Percentiles rank a stretch among this genome's conserved stretches.
phyloP scores from a whole-genome alignment of 192 early-diverging fungal species.

The Obelidium mucronatum region DNA sequence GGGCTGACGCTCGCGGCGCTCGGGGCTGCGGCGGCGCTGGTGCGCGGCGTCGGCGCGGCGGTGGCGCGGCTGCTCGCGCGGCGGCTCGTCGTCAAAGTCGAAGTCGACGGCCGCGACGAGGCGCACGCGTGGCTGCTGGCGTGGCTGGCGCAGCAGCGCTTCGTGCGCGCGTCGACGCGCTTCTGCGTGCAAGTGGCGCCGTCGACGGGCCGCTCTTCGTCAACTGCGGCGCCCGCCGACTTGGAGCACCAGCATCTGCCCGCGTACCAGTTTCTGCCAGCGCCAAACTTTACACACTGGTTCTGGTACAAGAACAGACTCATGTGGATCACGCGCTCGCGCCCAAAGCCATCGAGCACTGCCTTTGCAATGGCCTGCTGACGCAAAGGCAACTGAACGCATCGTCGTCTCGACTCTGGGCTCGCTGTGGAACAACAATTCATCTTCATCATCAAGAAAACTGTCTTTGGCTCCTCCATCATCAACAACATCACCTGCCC shows the following conservation, averaged over 20 bases:
- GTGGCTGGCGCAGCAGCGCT: slow-evolving; percentile 39
- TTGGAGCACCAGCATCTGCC: slow-evolving; percentile 24
- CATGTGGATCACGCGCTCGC: slow-evolving; percentile 32
- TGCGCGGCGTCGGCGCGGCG: slow-evolving; percentile 3
- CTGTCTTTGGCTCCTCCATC: neutral
- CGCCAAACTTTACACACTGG: slow-evolving; percentile 51
- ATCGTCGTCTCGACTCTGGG: slow-evolving; percentile 57
- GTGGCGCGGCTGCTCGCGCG: neutral
- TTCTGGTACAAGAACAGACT: slow-evolving; percentile 29
- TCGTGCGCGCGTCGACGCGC: slow-evolving; percentile 27
- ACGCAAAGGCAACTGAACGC: no score
- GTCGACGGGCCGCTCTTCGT: slow-evolving; percentile 14
- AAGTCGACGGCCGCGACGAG: slow-evolving; percentile 25
- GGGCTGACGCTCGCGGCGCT: slow-evolving; percentile 27
- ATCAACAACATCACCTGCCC: neutral
- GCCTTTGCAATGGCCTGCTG: neutral
- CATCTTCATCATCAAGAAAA: neutral
- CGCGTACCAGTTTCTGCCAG: slow-evolving; percentile 64
- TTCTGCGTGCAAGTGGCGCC: slow-evolving; percentile 18
- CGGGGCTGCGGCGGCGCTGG: slow-evolving; percentile 12
- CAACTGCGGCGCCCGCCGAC: slow-evolving; percentile 16
- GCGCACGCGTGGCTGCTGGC: slow-evolving; percentile 28
- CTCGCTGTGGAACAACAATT: slow-evolving; percentile 41
- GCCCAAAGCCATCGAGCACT: slow-evolving; percentile 10
- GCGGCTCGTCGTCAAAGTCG: slow-evolving; percentile 15